Conservation (phyloP, 495 filamentous ascomycete species). For the Usnea hakonensis region DNA sequence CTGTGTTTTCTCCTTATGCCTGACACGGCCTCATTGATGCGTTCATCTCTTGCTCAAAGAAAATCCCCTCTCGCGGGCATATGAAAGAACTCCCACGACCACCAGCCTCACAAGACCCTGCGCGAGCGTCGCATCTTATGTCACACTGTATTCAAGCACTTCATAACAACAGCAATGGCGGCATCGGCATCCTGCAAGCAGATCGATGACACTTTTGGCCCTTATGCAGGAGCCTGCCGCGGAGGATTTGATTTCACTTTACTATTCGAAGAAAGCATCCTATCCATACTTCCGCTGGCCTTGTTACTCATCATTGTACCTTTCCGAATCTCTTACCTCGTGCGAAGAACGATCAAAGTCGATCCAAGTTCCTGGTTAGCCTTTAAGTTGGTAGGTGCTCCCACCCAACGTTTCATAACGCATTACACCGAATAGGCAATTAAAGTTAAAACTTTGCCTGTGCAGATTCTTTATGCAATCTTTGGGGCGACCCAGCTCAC, state of each 20-base stretch:
- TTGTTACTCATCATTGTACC: conserved; percentile 40
- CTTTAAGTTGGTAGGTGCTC: conserved; percentile 40
- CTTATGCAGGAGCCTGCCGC: conserved; percentile 38
- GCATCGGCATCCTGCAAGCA: neutral
- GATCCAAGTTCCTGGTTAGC: conserved; percentile 31
- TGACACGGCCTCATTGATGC: neutral
- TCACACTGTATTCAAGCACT: neutral
- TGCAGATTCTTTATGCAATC: conserved; percentile 35
- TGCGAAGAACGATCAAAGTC: conserved; percentile 41
- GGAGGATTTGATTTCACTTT: conserved; percentile 55
- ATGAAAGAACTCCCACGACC: neutral
- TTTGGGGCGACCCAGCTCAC: conserved; percentile 40
- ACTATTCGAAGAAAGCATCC: conserved; percentile 50
- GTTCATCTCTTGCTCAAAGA: neutral
- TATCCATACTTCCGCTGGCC: conserved; percentile 42
- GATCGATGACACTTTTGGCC: conserved; percentile 39
- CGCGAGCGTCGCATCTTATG: neutral
- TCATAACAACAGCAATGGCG: neutral
- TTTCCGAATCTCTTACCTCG: conserved; percentile 40
- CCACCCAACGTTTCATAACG: neutral
- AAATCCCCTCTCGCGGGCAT: neutral
- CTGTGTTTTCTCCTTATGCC: neutral
- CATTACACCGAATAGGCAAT: neutral
- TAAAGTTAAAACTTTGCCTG: conserved; percentile 2
- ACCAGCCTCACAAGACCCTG: neutral